Base-by-base conservation (phyloP, 2,329 filamentous ascomycete species). In the Cladophialophora immunda region DNA sequence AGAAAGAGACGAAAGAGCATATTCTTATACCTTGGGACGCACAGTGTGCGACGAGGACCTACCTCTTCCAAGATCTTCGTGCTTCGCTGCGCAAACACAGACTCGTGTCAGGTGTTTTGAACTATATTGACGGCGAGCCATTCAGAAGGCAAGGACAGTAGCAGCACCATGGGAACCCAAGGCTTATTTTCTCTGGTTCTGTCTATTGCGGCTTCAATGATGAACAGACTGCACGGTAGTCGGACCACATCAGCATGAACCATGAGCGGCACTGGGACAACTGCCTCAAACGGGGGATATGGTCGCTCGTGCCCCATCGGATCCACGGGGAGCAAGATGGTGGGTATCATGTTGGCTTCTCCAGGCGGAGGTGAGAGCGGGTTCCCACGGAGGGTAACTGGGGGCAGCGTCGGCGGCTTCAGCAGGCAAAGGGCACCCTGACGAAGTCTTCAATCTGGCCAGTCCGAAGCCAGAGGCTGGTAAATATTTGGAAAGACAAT, bases 151-250 rank as follows among this genome's bases (percentile, higher is more conserved):
- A 25, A 50, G 11, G 22, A 25, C 19, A 22, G 45, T 25, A 7
- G 19, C 45, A 50, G 45, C 45, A 50, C 19, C 45, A 50, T 50
- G 19, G 19, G 45, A 50, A 50, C 19, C 45, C 45, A 25, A 19
- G 4, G 25, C 45, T 50, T 50, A 25, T 22, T 50, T 50, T 50
- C 22, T 25, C 19, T 11, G 17, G 19, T 19, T 9, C 11, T 50
- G 45, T 50, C 1, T 5, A 25, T 25, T 50, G 19, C 19, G 19
- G 45, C n/a, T 25, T 13, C 25, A 4, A 8, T 25, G 19, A 50
- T 22, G 9, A 25, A 22, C 19, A 50, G 19, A 50, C 19, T 13
- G 19, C 2, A 22, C 8, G 15, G 9, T 50, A 25, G 19, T 50
- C 45, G 1, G 11, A 19, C 41, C 4, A 11, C 45, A 27, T 25